Evolutionary conservation across 805 yeast genomes (phyloP).

Genomic region (Ogataea allantospora): DNA sequence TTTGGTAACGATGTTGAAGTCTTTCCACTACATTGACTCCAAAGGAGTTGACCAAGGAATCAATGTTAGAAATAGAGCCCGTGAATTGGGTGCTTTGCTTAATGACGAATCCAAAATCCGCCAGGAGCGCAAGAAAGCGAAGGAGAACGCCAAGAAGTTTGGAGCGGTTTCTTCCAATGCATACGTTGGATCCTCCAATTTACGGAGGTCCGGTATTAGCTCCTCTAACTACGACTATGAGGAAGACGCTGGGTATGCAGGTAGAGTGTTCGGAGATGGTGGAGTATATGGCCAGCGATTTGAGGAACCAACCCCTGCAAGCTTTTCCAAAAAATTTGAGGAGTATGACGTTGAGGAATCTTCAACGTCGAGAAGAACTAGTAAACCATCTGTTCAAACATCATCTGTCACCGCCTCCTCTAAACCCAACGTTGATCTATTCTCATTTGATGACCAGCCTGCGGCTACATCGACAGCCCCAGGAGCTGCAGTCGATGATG

Average conservation of each 20-base stretch:
- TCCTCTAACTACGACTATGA: constrained; percentile 49
- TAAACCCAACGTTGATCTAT: constrained; percentile 44
- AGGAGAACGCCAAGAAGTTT: constrained; percentile 78
- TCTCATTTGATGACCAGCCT: constrained; percentile 41
- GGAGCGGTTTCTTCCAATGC: constrained; percentile 55
- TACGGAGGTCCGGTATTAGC: constrained; percentile 31
- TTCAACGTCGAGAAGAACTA: constrained; percentile 26
- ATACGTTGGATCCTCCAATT: constrained; percentile 55
- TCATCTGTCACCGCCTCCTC: constrained; percentile 45
- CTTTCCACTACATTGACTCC: constrained; percentile 91
- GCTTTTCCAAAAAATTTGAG: constrained; percentile 48
- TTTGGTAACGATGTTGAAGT: constrained; percentile 80
- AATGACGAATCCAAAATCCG: constrained; percentile 76
- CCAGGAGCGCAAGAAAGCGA: constrained; percentile 85
- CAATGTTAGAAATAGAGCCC: constrained; percentile 89
- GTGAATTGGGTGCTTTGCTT: constrained; percentile 66
- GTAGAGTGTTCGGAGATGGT: constrained; percentile 67
- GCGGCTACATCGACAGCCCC: constrained; percentile 22
- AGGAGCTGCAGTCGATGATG: constrained; percentile 1
- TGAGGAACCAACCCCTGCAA: constrained; percentile 53
- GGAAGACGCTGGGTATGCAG: constrained; percentile 39
- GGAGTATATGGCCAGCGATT: constrained; percentile 67
- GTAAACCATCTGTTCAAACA: constrained; percentile 34
- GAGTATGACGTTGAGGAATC: constrained; percentile 55
- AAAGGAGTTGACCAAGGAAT: constrained; percentile 96